Conservation (phyloP, 176 grass and related monocot genomes). For the Tillandsia fasciculata region DNA sequence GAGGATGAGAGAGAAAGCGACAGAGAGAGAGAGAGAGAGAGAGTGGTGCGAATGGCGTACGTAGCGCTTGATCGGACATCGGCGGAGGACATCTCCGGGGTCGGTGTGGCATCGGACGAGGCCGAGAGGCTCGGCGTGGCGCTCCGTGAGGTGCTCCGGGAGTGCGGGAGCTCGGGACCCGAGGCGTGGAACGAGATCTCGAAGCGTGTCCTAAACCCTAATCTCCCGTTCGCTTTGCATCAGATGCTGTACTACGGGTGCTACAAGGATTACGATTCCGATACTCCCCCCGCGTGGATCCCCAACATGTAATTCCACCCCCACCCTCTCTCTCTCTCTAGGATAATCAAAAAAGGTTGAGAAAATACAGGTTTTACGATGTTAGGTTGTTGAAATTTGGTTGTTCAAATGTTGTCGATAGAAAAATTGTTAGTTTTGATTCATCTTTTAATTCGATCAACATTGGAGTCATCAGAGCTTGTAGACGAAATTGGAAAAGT, state of each 20-base stretch:
- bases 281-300: conserved; percentile 70
- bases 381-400: neutral
- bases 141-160: conserved; percentile 25
- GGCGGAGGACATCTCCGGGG: conserved; percentile 48
- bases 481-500: too few relatives aligned
- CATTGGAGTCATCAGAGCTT: too few relatives aligned
- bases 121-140: conserved; percentile 35
- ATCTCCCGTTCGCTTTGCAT: conserved; percentile 66
- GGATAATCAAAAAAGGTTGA: neutral
- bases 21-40: neutral
- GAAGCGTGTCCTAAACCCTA: conserved; percentile 26
- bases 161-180: conserved; percentile 16
- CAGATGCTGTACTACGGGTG: conserved; percentile 96
- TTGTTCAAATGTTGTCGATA: neutral
- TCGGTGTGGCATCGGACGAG: conserved; percentile 26
- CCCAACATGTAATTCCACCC: conserved; percentile 41
- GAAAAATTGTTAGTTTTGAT: too few relatives aligned
- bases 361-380: neutral
- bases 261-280: conserved; percentile 38
- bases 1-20: neutral
- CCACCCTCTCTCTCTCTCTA: neutral
- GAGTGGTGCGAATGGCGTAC: conserved; percentile 23
- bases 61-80: conserved; percentile 46
- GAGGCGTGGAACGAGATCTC: conserved; percentile 60
- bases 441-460: too few relatives aligned